Conservation (phyloP, 148 eudicot species). For the Vaccinium macrocarpon region DNA sequence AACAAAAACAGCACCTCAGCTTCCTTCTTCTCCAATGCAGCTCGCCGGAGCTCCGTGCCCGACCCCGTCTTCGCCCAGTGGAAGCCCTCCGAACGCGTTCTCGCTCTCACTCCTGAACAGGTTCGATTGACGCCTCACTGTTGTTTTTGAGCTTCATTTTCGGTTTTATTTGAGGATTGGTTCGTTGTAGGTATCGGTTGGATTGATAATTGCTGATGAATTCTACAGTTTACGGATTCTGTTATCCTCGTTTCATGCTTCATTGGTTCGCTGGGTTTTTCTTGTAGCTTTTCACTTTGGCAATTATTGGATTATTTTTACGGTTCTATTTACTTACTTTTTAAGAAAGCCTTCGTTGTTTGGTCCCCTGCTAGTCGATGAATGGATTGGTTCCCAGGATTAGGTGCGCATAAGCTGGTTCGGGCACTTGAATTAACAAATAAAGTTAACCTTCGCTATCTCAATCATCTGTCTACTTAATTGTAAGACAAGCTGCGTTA, state of each 20-base stretch:
- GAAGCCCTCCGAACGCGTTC: slow-evolving; percentile 57
- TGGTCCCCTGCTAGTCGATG: background rate
- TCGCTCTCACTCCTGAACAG: slow-evolving; percentile 39
- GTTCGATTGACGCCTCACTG: slow-evolving; percentile 9
- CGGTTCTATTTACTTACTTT: background rate
- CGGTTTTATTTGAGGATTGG: background rate
- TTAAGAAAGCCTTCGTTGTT: background rate
- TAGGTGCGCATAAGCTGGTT: too few species aligned
- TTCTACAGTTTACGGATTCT: background rate
- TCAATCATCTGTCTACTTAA: background rate
- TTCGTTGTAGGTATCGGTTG: background rate
- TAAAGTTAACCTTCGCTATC: background rate
- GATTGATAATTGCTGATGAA: background rate
- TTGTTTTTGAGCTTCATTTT: background rate
- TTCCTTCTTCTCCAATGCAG: slow-evolving; percentile 23
- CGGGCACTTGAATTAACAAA: too few species aligned
- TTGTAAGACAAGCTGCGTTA: background rate
- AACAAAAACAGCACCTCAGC: background rate
- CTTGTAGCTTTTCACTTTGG: background rate
- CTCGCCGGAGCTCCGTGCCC: slow-evolving; percentile 39
- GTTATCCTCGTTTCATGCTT: background rate
- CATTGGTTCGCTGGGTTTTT: background rate
- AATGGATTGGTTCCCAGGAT: background rate
- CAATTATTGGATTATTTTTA: background rate
- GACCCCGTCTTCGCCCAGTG: slow-evolving; percentile 34